A percentile compares a stretch with the other conserved stretches of the same genome.
Evolutionary conservation across 2,329 filamentous ascomycete species (phyloP).

Genomic region (Fusarium pseudocircinatum): DNA sequence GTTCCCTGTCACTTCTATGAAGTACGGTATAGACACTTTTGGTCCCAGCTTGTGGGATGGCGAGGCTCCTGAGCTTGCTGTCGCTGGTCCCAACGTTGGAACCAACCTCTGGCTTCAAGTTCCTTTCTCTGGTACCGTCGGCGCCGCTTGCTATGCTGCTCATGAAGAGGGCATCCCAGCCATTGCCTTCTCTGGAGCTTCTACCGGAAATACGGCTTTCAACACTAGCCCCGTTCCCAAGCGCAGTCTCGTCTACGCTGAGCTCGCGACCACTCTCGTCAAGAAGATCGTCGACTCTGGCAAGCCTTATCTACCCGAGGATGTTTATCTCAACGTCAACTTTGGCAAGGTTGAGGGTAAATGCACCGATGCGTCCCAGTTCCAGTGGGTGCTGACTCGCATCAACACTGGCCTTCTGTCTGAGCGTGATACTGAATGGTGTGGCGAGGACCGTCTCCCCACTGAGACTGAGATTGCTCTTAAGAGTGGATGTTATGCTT

Average conservation of each 20-base stretch:
- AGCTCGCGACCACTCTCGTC: conserved; percentile 68
- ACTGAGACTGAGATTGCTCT: conserved; percentile 65
- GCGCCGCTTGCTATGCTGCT: conserved; percentile 68
- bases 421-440: conserved; percentile 65
- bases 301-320: conserved; percentile 69
- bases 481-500: conserved; percentile 65
- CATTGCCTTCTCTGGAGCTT: conserved; percentile 73
- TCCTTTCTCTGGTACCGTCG: conserved; percentile 73
- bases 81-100: conserved; percentile 70
- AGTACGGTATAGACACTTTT: conserved; percentile 68
- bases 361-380: conserved; percentile 63
- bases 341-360: conserved; percentile 63
- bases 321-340: conserved; percentile 75
- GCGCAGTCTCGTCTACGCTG: conserved; percentile 69
- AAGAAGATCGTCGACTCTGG: conserved; percentile 64
- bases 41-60: conserved; percentile 63
- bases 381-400: conserved; percentile 71
- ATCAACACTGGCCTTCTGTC: conserved; percentile 66
- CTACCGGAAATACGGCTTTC: conserved; percentile 62
- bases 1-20: conserved; percentile 71
- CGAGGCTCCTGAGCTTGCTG: conserved; percentile 67
- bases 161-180: conserved; percentile 65
- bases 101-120: conserved; percentile 66
- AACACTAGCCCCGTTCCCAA: conserved; percentile 61
- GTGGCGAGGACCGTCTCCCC: conserved; percentile 64